phyloP scores from a whole-genome alignment of 2,329 filamentous ascomycete genomes.

The Aciculosporium take region DNA sequence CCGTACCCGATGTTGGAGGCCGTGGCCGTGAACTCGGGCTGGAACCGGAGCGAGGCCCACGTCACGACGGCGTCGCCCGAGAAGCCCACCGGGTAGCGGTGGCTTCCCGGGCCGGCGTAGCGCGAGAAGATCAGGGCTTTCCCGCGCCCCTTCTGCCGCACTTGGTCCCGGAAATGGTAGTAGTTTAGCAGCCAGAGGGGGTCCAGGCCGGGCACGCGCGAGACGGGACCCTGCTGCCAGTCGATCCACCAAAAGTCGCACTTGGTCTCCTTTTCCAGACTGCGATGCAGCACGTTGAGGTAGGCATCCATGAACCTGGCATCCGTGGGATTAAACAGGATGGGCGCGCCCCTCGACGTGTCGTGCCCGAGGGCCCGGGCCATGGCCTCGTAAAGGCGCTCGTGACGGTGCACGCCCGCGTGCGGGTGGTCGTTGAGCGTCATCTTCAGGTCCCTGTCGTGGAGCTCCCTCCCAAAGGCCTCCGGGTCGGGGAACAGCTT shows the following conservation, averaged over 20 bases:
- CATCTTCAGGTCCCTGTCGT: slow-evolving; percentile 34
- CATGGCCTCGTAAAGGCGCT: slow-evolving; percentile 41
- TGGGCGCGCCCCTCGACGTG: slow-evolving; percentile 32
- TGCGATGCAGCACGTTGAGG: slow-evolving; percentile 39
- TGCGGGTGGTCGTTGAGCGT: slow-evolving; percentile 49
- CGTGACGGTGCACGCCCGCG: slow-evolving; percentile 39
- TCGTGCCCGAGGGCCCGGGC: slow-evolving; percentile 37
- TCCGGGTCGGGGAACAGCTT: slow-evolving; percentile 40
- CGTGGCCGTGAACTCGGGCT: slow-evolving; percentile 52
- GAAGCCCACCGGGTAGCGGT: slow-evolving; percentile 51
- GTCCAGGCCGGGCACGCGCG: slow-evolving; percentile 42
- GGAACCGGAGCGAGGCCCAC: slow-evolving; percentile 48
- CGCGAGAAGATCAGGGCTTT: slow-evolving; percentile 43
- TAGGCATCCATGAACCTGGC: slow-evolving; percentile 42
- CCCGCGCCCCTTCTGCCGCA: slow-evolving; percentile 18
- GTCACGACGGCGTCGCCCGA: slow-evolving; percentile 46
- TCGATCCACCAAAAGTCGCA: slow-evolving; percentile 55
- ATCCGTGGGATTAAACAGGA: slow-evolving; percentile 40
- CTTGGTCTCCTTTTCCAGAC: slow-evolving; percentile 39
- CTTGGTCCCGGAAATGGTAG: slow-evolving; percentile 44
- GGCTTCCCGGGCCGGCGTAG: slow-evolving; percentile 46
- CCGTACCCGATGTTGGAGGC: slow-evolving; percentile 53
- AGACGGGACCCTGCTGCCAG: slow-evolving; percentile 47
- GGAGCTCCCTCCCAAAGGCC: slow-evolving; percentile 36
- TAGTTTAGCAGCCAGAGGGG: slow-evolving; percentile 52